Conservation (phyloP, 306 rosid species). For the Quercus berberidifolia region DNA sequence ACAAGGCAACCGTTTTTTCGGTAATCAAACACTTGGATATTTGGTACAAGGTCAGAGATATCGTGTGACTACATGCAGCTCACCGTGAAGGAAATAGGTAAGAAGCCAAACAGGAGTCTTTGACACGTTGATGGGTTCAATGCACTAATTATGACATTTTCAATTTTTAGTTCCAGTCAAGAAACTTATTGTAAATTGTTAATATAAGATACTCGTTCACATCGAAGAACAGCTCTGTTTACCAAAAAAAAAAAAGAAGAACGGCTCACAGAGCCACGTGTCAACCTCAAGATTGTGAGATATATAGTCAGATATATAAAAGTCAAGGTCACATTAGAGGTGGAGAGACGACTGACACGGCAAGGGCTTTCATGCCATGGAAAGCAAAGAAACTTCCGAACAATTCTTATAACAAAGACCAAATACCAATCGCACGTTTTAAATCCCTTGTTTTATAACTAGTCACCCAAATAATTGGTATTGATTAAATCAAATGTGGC, state of each 20-base stretch:
- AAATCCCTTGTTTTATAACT: too few species aligned
- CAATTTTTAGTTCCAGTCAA: too few species aligned
- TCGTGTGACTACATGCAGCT: neutral
- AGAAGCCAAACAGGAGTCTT: neutral
- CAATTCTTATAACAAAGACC: neutral
- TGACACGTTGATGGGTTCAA: neutral
- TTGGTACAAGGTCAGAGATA: neutral
- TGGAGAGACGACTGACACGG: neutral
- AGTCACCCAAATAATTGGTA: too few species aligned
- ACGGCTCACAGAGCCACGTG: neutral
- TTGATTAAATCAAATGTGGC: too few species aligned
- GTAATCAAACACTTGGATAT: neutral
- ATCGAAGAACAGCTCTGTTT: neutral
- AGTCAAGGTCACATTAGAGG: neutral
- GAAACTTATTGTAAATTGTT: too few species aligned
- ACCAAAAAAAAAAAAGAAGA: too few species aligned
- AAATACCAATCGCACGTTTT: too few species aligned
- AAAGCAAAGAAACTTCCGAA: neutral
- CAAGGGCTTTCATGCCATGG: neutral
- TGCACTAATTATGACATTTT: too few species aligned
- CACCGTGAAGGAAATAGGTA: neutral
- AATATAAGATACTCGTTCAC: neutral
- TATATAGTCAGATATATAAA: too few species aligned
- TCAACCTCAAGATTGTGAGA: neutral
- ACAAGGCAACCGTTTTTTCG: too few species aligned